A percentile compares a stretch with the other conserved stretches of the same genome.
phyloP scores from a whole-genome alignment of 768 basidiomycete species.

The Suillus plorans region DNA sequence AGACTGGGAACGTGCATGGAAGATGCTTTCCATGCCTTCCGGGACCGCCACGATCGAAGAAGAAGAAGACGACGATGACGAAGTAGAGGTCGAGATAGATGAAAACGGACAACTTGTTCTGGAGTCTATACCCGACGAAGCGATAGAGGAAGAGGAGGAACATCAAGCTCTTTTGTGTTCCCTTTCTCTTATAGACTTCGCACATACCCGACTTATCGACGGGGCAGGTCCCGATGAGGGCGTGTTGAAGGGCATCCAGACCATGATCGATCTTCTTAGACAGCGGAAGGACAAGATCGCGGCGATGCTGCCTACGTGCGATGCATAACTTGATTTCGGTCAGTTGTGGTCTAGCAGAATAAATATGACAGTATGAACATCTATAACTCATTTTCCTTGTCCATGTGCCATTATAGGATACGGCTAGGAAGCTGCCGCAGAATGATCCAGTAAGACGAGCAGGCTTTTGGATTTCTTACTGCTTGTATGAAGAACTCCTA shows the following conservation, averaged over 20 bases:
- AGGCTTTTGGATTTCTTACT: no score
- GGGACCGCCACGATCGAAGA: slow-evolving; percentile 19
- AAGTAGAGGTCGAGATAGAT: slow-evolving; percentile 36
- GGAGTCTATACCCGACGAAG: slow-evolving; percentile 24
- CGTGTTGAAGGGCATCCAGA: slow-evolving; percentile 72
- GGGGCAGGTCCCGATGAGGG: slow-evolving; percentile 81
- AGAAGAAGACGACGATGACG: slow-evolving; percentile 37
- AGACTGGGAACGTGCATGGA: slow-evolving; percentile 41
- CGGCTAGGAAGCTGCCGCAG: no score
- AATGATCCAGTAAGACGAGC: no score
- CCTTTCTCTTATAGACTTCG: slow-evolving; percentile 92
- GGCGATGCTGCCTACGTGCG: background rate
- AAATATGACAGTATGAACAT: no score
- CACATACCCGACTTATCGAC: slow-evolving; percentile 70
- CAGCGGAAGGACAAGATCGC: slow-evolving; percentile 49
- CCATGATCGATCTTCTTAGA: slow-evolving; percentile 59
- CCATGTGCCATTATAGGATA: no score
- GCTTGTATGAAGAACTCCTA: no score
- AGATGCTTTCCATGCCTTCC: slow-evolving; percentile 34
- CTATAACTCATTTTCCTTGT: no score
- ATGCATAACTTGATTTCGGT: background rate
- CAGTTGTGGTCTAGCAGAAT: no score
- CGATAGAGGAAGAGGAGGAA: slow-evolving; percentile 23
- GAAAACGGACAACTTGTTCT: slow-evolving; percentile 23
- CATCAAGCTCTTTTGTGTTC: slow-evolving; percentile 38